Percentiles rank a stretch among this genome's conserved stretches.
Evolutionary conservation across 2,329 filamentous ascomycete species (phyloP).

Genomic region (Ceratocystis lukuohia): DNA sequence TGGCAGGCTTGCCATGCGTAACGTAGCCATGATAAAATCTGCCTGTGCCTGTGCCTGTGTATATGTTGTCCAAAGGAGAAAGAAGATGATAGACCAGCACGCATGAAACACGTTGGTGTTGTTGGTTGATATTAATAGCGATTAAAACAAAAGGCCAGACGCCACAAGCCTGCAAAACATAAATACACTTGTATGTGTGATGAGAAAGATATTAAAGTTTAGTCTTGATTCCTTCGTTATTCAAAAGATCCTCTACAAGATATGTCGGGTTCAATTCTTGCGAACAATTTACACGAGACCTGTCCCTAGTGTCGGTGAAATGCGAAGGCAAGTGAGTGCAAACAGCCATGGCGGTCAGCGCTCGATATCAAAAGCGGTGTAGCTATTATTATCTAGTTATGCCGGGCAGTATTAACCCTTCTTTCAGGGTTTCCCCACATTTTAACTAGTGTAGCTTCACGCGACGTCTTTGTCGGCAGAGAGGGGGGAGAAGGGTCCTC

Average conservation of each 20-base stretch:
- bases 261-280: background rate
- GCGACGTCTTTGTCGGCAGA: background rate
- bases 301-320: background rate
- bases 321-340: background rate
- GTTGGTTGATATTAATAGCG: background rate
- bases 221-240: background rate
- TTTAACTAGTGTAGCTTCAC: too few relatives aligned
- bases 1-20: slow-evolving; percentile 35
- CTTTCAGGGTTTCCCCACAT: background rate
- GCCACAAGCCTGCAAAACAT: background rate
- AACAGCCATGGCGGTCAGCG: background rate
- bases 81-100: background rate
- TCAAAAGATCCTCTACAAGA: background rate
- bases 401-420: background rate
- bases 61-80: background rate
- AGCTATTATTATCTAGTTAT: background rate
- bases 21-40: slow-evolving; percentile 30
- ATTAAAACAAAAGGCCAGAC: slow-evolving; percentile 9
- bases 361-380: background rate
- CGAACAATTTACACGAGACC: background rate
- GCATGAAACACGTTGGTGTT: slow-evolving; percentile 6
- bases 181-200: background rate
- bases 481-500: background rate
- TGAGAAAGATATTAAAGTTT: background rate
- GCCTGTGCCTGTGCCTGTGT: background rate